These are phyloP conservation scores for Blastocystis sp. DNA, from an alignment of 352 stramenopile genomes.

Conservation along the genomic window DNA sequence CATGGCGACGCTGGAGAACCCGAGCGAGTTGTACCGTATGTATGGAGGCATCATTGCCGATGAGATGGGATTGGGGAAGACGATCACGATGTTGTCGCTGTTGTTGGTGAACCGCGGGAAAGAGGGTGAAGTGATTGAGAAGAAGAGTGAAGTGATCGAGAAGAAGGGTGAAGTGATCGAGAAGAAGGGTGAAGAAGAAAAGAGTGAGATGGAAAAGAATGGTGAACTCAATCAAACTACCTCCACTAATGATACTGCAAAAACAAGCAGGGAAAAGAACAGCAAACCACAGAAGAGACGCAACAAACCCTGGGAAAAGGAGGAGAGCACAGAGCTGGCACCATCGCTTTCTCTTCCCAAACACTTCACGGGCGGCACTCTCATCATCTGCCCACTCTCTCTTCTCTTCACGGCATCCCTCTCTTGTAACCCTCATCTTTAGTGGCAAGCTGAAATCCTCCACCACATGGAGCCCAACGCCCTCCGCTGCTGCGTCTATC, in stretches of 20 bases:
- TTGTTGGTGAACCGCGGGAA: conserved; percentile 64
- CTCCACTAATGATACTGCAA: no score
- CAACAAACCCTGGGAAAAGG: conserved; percentile 74
- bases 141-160: conserved; percentile 64
- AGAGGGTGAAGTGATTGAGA: conserved; percentile 74
- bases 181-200: no score
- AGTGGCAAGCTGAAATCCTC: conserved; percentile 67
- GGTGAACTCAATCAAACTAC: no score
- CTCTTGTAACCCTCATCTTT: background rate
- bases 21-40: conserved; percentile 74
- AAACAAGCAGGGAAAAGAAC: no score
- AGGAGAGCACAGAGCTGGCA: background rate
- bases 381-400: conserved; percentile 82
- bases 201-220: no score
- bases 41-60: conserved; percentile 82
- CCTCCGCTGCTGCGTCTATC: conserved; percentile 49
- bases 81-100: conserved; percentile 77
- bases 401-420: conserved; percentile 76
- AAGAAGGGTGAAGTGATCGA: conserved; percentile 75
- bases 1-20: conserved; percentile 54
- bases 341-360: background rate
- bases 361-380: conserved; percentile 74
- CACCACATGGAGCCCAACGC: background rate
- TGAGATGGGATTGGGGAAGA: conserved; percentile 85
- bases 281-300: conserved; percentile 7